Base-by-base conservation (phyloP, 176 grass and related monocot genomes). In the Poa annua region DNA sequence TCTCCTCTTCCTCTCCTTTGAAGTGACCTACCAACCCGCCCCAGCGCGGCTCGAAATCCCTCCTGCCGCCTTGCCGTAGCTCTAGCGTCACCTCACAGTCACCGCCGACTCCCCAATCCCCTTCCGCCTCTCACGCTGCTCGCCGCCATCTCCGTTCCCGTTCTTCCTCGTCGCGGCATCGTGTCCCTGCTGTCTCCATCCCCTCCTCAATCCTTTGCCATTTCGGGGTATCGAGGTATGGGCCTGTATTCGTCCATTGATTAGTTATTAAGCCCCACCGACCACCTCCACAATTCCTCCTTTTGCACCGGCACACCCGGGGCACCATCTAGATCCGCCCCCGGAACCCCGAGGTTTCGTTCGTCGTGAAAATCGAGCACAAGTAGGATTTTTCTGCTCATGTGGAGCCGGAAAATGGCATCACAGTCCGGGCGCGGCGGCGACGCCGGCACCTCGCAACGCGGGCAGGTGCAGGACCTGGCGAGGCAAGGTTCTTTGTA, bases 401-500 rank as follows among this genome's bases (percentile, higher is more conserved):
- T 97, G 94, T 89, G 92, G 38, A 97, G 80, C 79, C 87, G 83
- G 85, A 93, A 83, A 83, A 93, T 95, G 93, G 54, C 79, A n/a
- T 88, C 83, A 12, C 84, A 92, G n/a, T 19, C 74, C 47, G 49
- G 56, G 16, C 78, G 63, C 8, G 49, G 74, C 9, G 53, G 80
- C 3, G 36, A 60, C 12, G 66, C 65, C 1, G 53, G 75, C 32
- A 4, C 84, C 15, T 22, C 36, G 1, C 86, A 88, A 3, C 82
- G 39, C 11, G 83, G 80, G 60, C 80, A 91, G 80, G 84, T 89
- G 69, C 87, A 92, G 73, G 81, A 50, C 78, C 74, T 96, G 84
- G 87, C 67, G 7, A 85, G 87, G 55, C 93, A 98, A 87, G 96
- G 93, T 63, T 98, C 96, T 65, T 48, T 98, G 60, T 98, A 92